phyloP scores from a whole-genome alignment of 768 basidiomycete species.

The Pleurotus eryngii region DNA sequence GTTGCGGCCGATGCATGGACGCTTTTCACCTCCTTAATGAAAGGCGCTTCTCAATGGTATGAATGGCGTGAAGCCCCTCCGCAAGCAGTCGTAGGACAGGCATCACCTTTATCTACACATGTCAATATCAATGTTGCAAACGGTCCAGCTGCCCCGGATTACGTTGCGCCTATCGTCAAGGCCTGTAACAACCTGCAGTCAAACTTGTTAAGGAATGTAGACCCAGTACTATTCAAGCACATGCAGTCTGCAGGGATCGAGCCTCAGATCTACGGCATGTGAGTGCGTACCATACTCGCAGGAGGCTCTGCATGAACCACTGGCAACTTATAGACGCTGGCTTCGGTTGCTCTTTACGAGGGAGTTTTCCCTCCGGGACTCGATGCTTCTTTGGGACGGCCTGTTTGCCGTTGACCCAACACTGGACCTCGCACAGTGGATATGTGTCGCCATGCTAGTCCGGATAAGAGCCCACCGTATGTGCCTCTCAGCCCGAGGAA shows the following conservation, averaged over 20 bases:
- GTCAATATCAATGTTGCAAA: constrained; percentile 41
- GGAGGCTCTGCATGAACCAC: background rate
- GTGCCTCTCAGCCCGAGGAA: constrained; percentile 24
- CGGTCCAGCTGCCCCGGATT: constrained; percentile 54
- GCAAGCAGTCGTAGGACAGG: background rate
- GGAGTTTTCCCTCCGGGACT: constrained; percentile 78
- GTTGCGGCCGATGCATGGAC: constrained; percentile 86
- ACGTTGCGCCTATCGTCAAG: constrained; percentile 80
- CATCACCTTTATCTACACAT: constrained; percentile 40
- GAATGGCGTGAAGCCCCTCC: constrained; percentile 57
- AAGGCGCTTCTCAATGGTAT: constrained; percentile 71
- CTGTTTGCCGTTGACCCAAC: constrained; percentile 85
- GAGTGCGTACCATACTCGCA: constrained; percentile 26
- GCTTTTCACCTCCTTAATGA: constrained; percentile 81
- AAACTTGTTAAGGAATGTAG: constrained; percentile 66
- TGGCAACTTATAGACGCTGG: constrained; percentile 67
- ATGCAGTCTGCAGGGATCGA: constrained; percentile 84
- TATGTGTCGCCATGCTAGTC: constrained; percentile 93
- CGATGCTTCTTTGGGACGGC: constrained; percentile 94
- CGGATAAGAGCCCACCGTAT: constrained; percentile 86
- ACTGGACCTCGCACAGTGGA: constrained; percentile 76
- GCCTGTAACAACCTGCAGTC: constrained; percentile 81
- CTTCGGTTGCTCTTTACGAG: constrained; percentile 89
- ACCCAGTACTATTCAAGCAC: constrained; percentile 73
- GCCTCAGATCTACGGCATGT: constrained; percentile 97